Conservation (phyloP, 805 yeast genomes). For the Cyberlindnera mississippiensis region DNA sequence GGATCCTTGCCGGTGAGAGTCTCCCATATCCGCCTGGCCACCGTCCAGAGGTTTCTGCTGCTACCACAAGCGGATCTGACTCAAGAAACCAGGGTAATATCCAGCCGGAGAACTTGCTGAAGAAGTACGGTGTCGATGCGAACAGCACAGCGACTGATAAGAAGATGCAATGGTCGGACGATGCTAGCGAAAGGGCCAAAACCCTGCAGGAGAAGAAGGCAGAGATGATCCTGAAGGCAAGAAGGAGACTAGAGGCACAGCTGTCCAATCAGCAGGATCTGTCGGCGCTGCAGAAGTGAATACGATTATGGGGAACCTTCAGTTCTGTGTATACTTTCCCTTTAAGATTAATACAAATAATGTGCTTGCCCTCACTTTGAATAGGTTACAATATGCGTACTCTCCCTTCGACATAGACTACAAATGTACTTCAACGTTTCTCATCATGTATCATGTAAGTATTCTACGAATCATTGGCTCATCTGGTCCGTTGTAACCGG, state of each 20-base stretch:
- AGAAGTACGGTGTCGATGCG: constrained; percentile 40
- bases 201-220: constrained; percentile 46
- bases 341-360: too few species aligned
- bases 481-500: constrained; percentile 1
- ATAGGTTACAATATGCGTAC: too few species aligned
- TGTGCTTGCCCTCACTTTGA: too few species aligned
- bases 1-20: constrained; percentile 55
- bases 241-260: constrained; percentile 47
- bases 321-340: too few species aligned
- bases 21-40: constrained; percentile 54
- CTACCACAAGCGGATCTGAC: constrained; percentile 16
- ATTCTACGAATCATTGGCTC: too few species aligned
- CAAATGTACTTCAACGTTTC: too few species aligned
- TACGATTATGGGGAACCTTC: too few species aligned
- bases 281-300: constrained; percentile 8
- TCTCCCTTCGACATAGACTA: too few species aligned
- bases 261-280: constrained; percentile 26
- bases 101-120: constrained; percentile 32
- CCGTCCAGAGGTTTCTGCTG: constrained; percentile 16
- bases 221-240: constrained; percentile 58
- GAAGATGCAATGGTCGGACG: constrained; percentile 38
- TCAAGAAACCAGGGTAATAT: constrained; percentile 23
- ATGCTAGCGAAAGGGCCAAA: constrained; percentile 40
- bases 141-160: constrained; percentile 4
- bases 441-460: too few species aligned